phyloP scores from a whole-genome alignment of 495 filamentous ascomycete genomes.

The Aspergillus ostianus region DNA sequence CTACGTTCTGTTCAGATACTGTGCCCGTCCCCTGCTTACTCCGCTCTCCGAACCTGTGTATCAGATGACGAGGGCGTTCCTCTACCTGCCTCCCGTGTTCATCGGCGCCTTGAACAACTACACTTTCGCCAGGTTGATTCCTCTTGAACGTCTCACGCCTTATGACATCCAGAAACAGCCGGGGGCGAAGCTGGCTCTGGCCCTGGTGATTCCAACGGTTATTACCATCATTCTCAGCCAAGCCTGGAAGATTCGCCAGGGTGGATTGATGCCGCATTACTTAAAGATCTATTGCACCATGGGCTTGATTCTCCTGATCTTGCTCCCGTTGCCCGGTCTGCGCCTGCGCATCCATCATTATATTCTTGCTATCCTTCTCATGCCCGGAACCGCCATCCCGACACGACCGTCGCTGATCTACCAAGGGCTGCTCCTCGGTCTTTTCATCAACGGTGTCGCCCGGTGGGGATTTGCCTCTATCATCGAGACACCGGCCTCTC shows the following conservation, averaged over 20 bases:
- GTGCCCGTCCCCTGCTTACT: constrained; percentile 51
- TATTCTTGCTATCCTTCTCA: constrained; percentile 77
- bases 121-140: constrained; percentile 75
- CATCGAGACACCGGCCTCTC: constrained; percentile 73
- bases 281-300: constrained; percentile 71
- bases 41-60: constrained; percentile 56
- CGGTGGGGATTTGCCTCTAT: constrained; percentile 92
- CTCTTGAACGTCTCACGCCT: constrained; percentile 72
- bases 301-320: constrained; percentile 54
- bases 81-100: constrained; percentile 75
- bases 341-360: constrained; percentile 93
- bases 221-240: constrained; percentile 62
- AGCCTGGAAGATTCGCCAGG: constrained; percentile 70
- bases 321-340: constrained; percentile 74
- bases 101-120: constrained; percentile 80
- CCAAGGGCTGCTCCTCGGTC: constrained; percentile 82
- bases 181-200: constrained; percentile 69
- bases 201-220: constrained; percentile 62
- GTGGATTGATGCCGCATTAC: constrained; percentile 66
- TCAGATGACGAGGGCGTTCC: constrained; percentile 67
- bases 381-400: constrained; percentile 81
- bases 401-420: constrained; percentile 76
- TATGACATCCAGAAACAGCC: constrained; percentile 76
- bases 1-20: constrained; percentile 72
- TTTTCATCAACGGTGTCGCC: constrained; percentile 90